phyloP scores from a whole-genome alignment of 2,329 filamentous ascomycete genomes.

The Gremmenia infestans region DNA sequence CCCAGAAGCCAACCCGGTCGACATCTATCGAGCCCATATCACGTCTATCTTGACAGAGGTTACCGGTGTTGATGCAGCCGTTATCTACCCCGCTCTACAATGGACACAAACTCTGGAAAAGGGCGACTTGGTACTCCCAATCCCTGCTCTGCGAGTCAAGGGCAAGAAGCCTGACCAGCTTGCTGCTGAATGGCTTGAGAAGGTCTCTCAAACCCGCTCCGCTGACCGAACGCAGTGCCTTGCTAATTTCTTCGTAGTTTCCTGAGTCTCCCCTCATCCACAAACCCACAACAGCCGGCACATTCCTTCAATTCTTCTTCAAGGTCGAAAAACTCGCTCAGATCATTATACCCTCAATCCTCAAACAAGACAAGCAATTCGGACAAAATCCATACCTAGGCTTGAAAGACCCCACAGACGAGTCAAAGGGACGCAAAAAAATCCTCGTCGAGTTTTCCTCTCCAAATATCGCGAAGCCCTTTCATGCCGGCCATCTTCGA shows the following conservation, averaged over 20 bases:
- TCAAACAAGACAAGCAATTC: slow-evolving; percentile 54
- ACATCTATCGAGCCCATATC: slow-evolving; percentile 75
- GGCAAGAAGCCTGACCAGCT: slow-evolving; percentile 61
- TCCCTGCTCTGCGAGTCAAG: slow-evolving; percentile 75
- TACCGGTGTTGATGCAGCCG: slow-evolving; percentile 62
- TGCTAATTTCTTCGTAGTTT: slow-evolving; percentile 45
- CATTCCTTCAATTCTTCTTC: slow-evolving; percentile 77
- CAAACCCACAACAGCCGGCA: slow-evolving; percentile 61
- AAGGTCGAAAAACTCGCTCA: slow-evolving; percentile 61
- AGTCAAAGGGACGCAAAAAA: slow-evolving; percentile 41
- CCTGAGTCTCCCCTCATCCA: slow-evolving; percentile 67
- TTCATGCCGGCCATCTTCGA: slow-evolving; percentile 69
- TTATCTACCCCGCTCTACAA: slow-evolving; percentile 71
- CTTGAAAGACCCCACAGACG: slow-evolving; percentile 56
- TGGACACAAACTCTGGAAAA: slow-evolving; percentile 79
- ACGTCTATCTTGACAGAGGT: slow-evolving; percentile 62
- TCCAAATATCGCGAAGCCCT: slow-evolving; percentile 82
- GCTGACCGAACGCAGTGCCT: background rate
- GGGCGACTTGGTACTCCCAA: slow-evolving; percentile 73
- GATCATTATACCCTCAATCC: slow-evolving; percentile 65
- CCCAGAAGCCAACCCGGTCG: slow-evolving; percentile 68
- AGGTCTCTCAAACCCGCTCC: slow-evolving; percentile 38
- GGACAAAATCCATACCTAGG: slow-evolving; percentile 60
- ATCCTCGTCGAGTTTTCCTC: slow-evolving; percentile 78
- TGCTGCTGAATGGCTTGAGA: slow-evolving; percentile 55